Conservation (phyloP, 2,329 filamentous ascomycete genomes). For the Hypoxylon sp. region DNA sequence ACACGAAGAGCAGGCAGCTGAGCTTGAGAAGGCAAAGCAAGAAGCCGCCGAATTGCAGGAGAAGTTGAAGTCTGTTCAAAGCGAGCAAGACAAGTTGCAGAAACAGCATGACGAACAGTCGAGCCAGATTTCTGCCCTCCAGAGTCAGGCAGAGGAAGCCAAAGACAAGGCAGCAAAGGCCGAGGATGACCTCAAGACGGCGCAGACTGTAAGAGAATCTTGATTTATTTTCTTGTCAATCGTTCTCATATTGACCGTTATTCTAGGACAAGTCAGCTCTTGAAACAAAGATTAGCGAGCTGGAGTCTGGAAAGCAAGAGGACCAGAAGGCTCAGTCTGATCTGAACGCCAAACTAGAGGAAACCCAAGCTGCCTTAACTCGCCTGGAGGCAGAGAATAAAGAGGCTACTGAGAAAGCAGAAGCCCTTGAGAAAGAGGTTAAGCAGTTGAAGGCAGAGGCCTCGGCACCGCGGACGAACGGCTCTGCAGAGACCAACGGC, state of each 20-base stretch:
- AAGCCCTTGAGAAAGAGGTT: constrained; percentile 43
- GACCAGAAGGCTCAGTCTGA: constrained; percentile 43
- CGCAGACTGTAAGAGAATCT: constrained; percentile 51
- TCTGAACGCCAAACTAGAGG: constrained; percentile 39
- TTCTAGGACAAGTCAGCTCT: constrained; percentile 48
- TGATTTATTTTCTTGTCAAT: no score
- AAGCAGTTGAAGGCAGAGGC: constrained; percentile 41
- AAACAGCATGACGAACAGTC: constrained; percentile 52
- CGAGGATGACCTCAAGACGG: constrained; percentile 54
- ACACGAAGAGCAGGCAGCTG: constrained; percentile 44
- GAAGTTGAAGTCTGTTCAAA: constrained; percentile 47
- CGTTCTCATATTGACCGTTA: constrained; percentile 16
- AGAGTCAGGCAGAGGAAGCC: constrained; percentile 53
- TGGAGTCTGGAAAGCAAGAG: constrained; percentile 44
- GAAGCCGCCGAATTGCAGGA: constrained; percentile 42
- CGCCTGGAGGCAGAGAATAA: constrained; percentile 49
- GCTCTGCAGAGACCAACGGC: constrained; percentile 30
- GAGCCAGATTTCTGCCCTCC: constrained; percentile 50
- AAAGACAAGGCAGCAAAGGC: constrained; percentile 56
- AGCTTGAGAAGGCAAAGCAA: constrained; percentile 47
- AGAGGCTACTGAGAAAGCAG: constrained; percentile 37
- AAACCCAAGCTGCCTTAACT: constrained; percentile 39
- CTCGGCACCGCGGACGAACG: constrained; percentile 30
- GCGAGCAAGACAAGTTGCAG: constrained; percentile 51
- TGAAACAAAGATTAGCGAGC: constrained; percentile 46